phyloP scores from a whole-genome alignment of 257 asterid species.

The Scutellaria minor region DNA sequence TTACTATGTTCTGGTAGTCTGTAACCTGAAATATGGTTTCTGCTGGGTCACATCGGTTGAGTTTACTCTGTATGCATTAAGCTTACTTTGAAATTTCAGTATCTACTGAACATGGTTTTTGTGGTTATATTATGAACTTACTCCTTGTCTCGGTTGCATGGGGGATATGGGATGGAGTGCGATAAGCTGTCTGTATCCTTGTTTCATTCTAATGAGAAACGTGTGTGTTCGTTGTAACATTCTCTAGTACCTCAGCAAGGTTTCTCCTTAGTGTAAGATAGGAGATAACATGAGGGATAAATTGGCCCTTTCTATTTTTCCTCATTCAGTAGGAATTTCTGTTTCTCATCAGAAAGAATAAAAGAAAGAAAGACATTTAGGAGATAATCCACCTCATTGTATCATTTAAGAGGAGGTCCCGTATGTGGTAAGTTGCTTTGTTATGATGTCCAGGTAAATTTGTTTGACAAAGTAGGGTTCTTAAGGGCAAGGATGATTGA shows the following conservation, averaged over 20 bases:
- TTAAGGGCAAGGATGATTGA: not conserved
- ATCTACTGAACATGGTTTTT: constrained; percentile 6
- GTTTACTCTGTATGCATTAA: not conserved
- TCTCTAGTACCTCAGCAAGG: not conserved
- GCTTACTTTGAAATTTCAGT: not conserved
- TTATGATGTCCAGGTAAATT: constrained; percentile 23
- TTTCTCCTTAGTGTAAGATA: not conserved
- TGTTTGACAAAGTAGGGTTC: not conserved
- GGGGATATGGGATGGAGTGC: constrained; percentile 28
- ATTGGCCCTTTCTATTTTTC: too few species aligned
- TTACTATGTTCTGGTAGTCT: constrained; percentile 9
- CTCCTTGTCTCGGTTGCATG: not conserved
- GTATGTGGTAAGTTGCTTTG: constrained; percentile 18
- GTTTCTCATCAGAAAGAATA: too few species aligned
- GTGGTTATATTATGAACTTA: not conserved
- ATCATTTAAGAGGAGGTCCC: not conserved
- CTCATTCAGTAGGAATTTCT: too few species aligned
- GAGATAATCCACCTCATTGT: not conserved
- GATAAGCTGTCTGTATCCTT: constrained; percentile 21
- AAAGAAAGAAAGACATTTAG: too few species aligned
- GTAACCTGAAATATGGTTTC: constrained; percentile 12
- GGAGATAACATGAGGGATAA: too few species aligned
- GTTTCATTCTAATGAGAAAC: not conserved
- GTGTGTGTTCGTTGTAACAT: not conserved
- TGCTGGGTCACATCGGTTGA: not conserved